Conservation (phyloP, 108 stramenopile species). For the Stephanodiscus triporus region DNA sequence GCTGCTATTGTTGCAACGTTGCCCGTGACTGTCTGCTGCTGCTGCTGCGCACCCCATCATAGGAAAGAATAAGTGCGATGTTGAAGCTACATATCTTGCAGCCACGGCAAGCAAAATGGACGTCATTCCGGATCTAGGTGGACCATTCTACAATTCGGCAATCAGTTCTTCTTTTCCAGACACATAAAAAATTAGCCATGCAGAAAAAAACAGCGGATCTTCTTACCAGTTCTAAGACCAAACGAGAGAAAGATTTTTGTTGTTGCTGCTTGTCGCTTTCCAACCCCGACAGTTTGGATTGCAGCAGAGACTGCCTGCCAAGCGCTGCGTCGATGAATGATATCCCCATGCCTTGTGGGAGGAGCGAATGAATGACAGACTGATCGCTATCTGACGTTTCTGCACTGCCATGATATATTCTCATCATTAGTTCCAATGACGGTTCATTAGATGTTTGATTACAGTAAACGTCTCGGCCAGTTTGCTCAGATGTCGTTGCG, state of each 20-base stretch:
- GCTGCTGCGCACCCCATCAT: neutral
- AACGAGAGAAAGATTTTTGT: constrained; percentile 12
- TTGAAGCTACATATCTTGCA: constrained; percentile 48
- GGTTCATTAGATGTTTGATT: neutral
- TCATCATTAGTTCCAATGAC: neutral
- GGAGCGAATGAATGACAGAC: constrained; percentile 35
- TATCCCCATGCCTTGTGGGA: constrained; percentile 44
- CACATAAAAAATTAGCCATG: neutral
- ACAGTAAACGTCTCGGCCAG: neutral
- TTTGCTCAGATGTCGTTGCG: neutral
- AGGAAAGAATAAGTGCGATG: constrained; percentile 23
- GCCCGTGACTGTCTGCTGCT: neutral
- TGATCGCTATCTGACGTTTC: constrained; percentile 23
- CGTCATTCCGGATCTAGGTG: constrained; percentile 43
- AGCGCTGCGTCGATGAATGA: constrained; percentile 44
- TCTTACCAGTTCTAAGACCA: constrained; percentile 48
- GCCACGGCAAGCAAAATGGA: constrained; percentile 44
- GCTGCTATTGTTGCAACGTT: neutral
- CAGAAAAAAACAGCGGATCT: neutral
- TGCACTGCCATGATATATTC: constrained; percentile 1
- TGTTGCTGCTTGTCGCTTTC: constrained; percentile 9
- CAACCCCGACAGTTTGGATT: neutral
- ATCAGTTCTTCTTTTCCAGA: neutral
- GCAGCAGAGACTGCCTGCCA: neutral
- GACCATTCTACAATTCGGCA: constrained; percentile 28